Base-by-base conservation (phyloP, 768 basidiomycete genomes). In the Rhodotorula diobovata region DNA sequence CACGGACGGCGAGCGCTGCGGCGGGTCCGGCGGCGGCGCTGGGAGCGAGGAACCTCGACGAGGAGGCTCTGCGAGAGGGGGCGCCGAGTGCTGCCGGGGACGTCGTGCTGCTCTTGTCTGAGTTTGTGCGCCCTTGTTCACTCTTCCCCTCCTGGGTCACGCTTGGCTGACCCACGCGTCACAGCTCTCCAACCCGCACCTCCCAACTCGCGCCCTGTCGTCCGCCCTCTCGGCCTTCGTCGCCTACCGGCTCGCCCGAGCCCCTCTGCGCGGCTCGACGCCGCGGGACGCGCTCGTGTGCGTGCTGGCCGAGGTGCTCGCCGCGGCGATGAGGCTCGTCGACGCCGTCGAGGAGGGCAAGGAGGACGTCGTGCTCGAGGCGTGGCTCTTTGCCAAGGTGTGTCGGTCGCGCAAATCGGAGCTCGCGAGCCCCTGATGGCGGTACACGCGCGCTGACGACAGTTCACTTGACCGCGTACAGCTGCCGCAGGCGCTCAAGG, bases 321-420 rank as follows among this genome's bases (percentile, higher is more conserved):
- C 35, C 14, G 6, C 34, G 16, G 14, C 48, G 0, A 14, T 58
- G 20, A 21, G 15, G 46, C 14, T 23, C 10, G 30, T 50, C 0
- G 21, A 23, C 5, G 2, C 25, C 0, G 28, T 28, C 23, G 43
- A 20, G 50, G 7, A 30, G 41, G 8, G 41, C 41, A 4, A 37
- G 30, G 39, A 53, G 12, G 58, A 60, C 14, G 20, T 15, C 37
- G 30, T 39, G 0, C 4, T 66, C 11, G 66, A 67, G n/a, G 37
- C 50, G 14, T 28, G 43, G 14, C 4, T 67, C 12, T 54, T 43
- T 10, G 58, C 50, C 4, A 67, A 60, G 59, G 66, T 66, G 37
- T 11, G 63, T 35, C n/a, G n/a, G n/a, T n/a, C n/a, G n/a, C n/a
- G n/a, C n/a, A n/a, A n/a, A n/a, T n/a, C n/a, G n/a, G n/a, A n/a